A percentile compares a stretch with the other conserved stretches of the same genome.
Evolutionary conservation across 371 early-diverging fungal genomes (phyloP).

Genomic region (Saksenaea vasiformis): DNA sequence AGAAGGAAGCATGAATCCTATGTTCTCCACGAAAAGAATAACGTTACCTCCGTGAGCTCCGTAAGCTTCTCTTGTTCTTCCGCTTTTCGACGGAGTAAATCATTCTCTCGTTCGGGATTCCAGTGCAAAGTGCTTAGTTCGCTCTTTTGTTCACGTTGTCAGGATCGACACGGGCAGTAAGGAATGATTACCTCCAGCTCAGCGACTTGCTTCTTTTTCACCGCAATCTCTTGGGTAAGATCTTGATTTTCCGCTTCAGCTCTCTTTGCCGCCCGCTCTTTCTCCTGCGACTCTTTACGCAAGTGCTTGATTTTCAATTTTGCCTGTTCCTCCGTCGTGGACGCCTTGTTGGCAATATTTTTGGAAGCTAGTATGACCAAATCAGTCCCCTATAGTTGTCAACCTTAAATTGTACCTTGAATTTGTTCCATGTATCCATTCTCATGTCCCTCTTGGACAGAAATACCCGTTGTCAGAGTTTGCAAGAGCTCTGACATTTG

Average conservation of each 20-base stretch:
- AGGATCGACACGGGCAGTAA: not conserved
- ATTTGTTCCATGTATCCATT: slow-evolving; percentile 94
- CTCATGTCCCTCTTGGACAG: slow-evolving; percentile 89
- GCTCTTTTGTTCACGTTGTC: slow-evolving; percentile 7
- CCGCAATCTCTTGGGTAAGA: slow-evolving; percentile 42
- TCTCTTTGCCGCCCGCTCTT: slow-evolving; percentile 49
- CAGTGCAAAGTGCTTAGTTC: slow-evolving; percentile 50
- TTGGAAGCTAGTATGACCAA: slow-evolving; percentile 54
- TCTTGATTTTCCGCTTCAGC: slow-evolving; percentile 55
- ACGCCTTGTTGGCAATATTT: slow-evolving; percentile 53
- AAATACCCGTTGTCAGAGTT: slow-evolving; percentile 90
- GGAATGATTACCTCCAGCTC: slow-evolving; percentile 32
- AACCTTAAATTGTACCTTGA: slow-evolving; percentile 57
- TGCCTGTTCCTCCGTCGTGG: slow-evolving; percentile 72
- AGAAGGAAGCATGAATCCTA: slow-evolving; percentile 7
- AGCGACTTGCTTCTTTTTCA: slow-evolving; percentile 46
- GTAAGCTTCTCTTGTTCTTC: slow-evolving; percentile 30
- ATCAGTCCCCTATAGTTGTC: not conserved
- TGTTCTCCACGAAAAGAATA: slow-evolving; percentile 14
- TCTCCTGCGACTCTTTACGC: slow-evolving; percentile 61
- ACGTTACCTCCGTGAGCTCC: slow-evolving; percentile 46
- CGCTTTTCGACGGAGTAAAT: slow-evolving; percentile 35
- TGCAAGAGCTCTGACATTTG: slow-evolving; percentile 86
- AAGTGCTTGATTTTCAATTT: slow-evolving; percentile 72
- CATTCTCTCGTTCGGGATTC: slow-evolving; percentile 53